Percentiles rank a stretch among this genome's conserved stretches.
phyloP scores from a whole-genome alignment of 805 yeast genomes.

The Myxozyma neglecta region DNA sequence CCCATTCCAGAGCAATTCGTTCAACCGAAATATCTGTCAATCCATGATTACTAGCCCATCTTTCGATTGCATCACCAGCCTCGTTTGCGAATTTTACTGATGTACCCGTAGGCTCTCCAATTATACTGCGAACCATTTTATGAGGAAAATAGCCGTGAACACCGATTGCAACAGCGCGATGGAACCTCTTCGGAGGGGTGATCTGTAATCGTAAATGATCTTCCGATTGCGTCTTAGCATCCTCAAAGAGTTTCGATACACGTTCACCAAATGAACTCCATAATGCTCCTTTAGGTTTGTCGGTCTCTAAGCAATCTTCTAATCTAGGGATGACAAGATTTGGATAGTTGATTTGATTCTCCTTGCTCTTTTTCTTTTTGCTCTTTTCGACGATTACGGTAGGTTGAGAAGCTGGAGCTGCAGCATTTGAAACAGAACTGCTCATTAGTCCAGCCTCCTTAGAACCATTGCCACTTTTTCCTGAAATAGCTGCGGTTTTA shows the following conservation, averaged over 20 bases:
- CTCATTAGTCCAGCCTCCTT: slow-evolving; percentile 23
- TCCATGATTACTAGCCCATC: slow-evolving; percentile 56
- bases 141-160: slow-evolving; percentile 97
- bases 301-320: slow-evolving; percentile 21
- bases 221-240: background rate
- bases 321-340: slow-evolving; percentile 21
- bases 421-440: slow-evolving; percentile 7
- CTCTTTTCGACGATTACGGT: slow-evolving; percentile 5
- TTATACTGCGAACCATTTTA: slow-evolving; percentile 73
- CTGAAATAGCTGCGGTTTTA: slow-evolving; percentile 5
- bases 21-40: slow-evolving; percentile 55
- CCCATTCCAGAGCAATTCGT: slow-evolving; percentile 89
- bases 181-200: slow-evolving; percentile 13
- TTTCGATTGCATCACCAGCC: slow-evolving; percentile 73
- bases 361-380: slow-evolving; percentile 19
- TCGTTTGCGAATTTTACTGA: slow-evolving; percentile 86
- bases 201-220: slow-evolving; percentile 9
- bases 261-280: slow-evolving; percentile 15
- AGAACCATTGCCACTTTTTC: slow-evolving; percentile 18
- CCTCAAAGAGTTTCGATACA: slow-evolving; percentile 11
- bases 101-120: slow-evolving; percentile 97
- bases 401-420: background rate
- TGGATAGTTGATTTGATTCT: slow-evolving; percentile 23
- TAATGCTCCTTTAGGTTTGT: slow-evolving; percentile 2
- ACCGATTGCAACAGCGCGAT: slow-evolving; percentile 76